phyloP scores from a whole-genome alignment of 2,329 filamentous ascomycete species.

The Beauveria bassiana region DNA sequence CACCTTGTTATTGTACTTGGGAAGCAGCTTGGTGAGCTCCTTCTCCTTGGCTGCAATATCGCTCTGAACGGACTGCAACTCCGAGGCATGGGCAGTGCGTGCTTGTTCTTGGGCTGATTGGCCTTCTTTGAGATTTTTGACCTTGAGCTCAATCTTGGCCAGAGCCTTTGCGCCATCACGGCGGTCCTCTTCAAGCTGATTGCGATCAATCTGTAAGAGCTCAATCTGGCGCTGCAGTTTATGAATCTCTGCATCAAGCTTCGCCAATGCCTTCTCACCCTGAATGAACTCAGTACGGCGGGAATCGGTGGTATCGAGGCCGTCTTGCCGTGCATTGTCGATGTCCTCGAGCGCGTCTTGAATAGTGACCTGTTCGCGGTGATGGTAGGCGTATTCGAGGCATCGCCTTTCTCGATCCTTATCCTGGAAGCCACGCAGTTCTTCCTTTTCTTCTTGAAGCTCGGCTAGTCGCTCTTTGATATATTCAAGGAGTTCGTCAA shows the following conservation, averaged over 20 bases:
- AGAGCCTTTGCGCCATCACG: conserved; percentile 70
- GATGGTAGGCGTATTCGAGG: conserved; percentile 89
- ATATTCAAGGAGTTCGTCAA: conserved; percentile 83
- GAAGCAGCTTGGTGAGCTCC: conserved; percentile 67
- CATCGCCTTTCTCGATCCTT: conserved; percentile 89
- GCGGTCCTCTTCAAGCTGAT: conserved; percentile 83
- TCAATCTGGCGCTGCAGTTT: conserved; percentile 77
- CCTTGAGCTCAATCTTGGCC: conserved; percentile 79
- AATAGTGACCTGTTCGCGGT: conserved; percentile 77
- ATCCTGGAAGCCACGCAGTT: conserved; percentile 86
- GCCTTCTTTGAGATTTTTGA: conserved; percentile 75
- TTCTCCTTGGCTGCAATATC: conserved; percentile 70
- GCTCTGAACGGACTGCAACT: conserved; percentile 62
- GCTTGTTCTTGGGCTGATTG: conserved; percentile 70
- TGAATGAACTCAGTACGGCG: conserved; percentile 69
- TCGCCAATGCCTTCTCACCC: conserved; percentile 70
- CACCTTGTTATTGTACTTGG: conserved; percentile 67
- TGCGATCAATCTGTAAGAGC: conserved; percentile 74
- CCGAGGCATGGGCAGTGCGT: conserved; percentile 60
- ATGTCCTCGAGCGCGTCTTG: conserved; percentile 71
- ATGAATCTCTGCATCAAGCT: conserved; percentile 71
- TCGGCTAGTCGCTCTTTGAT: conserved; percentile 86
- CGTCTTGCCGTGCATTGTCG: conserved; percentile 72
- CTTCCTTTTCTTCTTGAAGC: conserved; percentile 94
- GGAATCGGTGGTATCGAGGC: conserved; percentile 76